Evolutionary conservation across 2,329 filamentous ascomycete species (phyloP).

Genomic region (Talaromyces sp.): DNA sequence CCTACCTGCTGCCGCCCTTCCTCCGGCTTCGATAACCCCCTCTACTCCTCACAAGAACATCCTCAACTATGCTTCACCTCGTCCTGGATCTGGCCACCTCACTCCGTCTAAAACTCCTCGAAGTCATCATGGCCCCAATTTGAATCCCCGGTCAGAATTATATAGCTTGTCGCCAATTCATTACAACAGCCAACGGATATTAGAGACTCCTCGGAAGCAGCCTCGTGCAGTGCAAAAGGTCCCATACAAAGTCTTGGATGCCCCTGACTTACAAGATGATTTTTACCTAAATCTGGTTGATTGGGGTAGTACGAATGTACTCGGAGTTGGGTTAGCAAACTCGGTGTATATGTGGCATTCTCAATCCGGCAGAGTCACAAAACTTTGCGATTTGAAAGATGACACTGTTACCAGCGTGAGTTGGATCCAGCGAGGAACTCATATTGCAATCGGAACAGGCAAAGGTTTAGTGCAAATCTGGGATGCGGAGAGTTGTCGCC

Average conservation of each 20-base stretch:
- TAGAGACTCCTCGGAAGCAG: constrained; percentile 82
- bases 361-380: constrained; percentile 81
- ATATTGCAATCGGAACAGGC: constrained; percentile 89
- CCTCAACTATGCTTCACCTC: constrained; percentile 80
- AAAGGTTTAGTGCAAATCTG: constrained; percentile 96
- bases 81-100: constrained; percentile 69
- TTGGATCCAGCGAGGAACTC: constrained; percentile 93
- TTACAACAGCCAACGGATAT: constrained; percentile 86
- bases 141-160: constrained; percentile 85
- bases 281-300: constrained; percentile 97
- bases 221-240: constrained; percentile 91
- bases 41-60: constrained; percentile 97
- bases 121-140: constrained; percentile 77
- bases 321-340: constrained; percentile 85
- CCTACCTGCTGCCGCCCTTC: constrained; percentile 57
- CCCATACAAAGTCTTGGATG: constrained; percentile 95
- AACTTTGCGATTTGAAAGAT: constrained; percentile 85
- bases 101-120: constrained; percentile 87
- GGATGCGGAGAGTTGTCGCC: constrained; percentile 82
- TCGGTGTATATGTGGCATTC: constrained; percentile 99
- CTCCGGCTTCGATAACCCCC: constrained; percentile 70
- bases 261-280: constrained; percentile 90
- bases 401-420: constrained; percentile 95
- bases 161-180: constrained; percentile 95
- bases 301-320: constrained; percentile 91